A percentile compares a stretch with the other conserved stretches of the same genome.
Conservation (phyloP, 164 flowering plant genomes). For the Cinnamomum chago region DNA sequence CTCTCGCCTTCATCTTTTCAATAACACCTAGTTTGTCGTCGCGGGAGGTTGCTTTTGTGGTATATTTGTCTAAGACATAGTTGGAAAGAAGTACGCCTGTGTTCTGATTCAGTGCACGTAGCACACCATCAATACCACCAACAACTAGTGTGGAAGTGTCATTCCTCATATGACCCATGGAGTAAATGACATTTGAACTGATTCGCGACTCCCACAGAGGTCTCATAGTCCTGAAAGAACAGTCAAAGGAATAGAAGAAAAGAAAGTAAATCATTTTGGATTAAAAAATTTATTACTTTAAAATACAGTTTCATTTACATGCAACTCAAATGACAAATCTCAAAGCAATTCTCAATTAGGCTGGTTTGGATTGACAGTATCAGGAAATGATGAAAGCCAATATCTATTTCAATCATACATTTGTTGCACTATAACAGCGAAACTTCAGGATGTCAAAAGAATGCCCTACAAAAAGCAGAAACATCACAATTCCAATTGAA, state of each 20-base stretch:
- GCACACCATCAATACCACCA: constrained; percentile 89
- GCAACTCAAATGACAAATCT: not conserved
- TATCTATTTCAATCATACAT: too few species aligned
- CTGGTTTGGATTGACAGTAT: not conserved
- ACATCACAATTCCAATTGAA: too few species aligned
- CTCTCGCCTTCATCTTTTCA: constrained; percentile 37
- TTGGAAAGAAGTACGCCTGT: constrained; percentile 60
- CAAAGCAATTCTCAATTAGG: not conserved
- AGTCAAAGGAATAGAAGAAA: not conserved
- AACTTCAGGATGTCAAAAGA: too few species aligned
- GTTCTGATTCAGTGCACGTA: constrained; percentile 58
- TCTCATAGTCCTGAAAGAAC: constrained; percentile 51
- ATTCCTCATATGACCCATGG: constrained; percentile 52
- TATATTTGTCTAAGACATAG: constrained; percentile 33
- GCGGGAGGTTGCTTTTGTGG: constrained; percentile 11
- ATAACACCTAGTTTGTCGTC: constrained; percentile 7
- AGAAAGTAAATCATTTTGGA: too few species aligned
- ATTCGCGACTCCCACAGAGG: constrained; percentile 60
- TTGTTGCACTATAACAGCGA: too few species aligned
- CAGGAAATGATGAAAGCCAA: too few species aligned
- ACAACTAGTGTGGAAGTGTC: constrained; percentile 58
- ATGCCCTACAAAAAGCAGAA: too few species aligned
- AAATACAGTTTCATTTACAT: not conserved
- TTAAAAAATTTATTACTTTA: too few species aligned
- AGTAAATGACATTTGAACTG: constrained; percentile 70